A percentile compares a stretch with the other conserved stretches of the same genome.
These are phyloP conservation scores for Calophaca sinica DNA, from an alignment of 306 rosid genomes.

Conservation along the genomic window DNA sequence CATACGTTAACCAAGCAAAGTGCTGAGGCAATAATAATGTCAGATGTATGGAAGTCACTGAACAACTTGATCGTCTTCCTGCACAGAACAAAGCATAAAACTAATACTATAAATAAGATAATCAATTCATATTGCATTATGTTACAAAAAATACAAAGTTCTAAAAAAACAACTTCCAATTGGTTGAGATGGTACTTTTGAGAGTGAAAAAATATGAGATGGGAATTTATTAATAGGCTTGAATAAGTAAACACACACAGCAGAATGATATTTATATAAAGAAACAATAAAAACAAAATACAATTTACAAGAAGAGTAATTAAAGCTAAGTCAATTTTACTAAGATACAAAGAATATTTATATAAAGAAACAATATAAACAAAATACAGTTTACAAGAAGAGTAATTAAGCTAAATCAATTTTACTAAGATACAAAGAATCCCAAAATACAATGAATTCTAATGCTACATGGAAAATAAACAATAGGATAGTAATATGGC, in stretches of 20 bases:
- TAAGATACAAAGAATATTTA: neutral
- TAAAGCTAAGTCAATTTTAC: neutral
- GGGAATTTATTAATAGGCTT: neutral
- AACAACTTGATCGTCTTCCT: slow-evolving; percentile 86
- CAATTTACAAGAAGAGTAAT: neutral
- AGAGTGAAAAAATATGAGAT: slow-evolving; percentile 13
- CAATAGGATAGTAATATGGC: neutral
- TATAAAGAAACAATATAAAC: neutral
- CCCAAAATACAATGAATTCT: neutral
- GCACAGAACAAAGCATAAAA: slow-evolving; percentile 32
- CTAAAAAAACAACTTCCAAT: slow-evolving; percentile 16
- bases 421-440: neutral
- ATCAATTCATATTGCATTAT: slow-evolving; percentile 16
- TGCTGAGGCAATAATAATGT: slow-evolving; percentile 87
- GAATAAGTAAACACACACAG: neutral
- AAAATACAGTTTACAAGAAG: neutral
- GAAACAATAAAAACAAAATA: neutral
- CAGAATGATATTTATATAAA: neutral
- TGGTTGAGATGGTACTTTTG: slow-evolving; percentile 5
- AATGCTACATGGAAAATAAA: neutral
- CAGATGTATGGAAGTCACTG: slow-evolving; percentile 91
- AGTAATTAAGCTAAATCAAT: neutral
- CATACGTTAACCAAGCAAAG: slow-evolving; percentile 77
- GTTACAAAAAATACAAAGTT: neutral
- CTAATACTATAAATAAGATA: slow-evolving; percentile 14